Conservation (phyloP, 2,329 filamentous ascomycete genomes). For the Fonsecaea multimorphosa region DNA sequence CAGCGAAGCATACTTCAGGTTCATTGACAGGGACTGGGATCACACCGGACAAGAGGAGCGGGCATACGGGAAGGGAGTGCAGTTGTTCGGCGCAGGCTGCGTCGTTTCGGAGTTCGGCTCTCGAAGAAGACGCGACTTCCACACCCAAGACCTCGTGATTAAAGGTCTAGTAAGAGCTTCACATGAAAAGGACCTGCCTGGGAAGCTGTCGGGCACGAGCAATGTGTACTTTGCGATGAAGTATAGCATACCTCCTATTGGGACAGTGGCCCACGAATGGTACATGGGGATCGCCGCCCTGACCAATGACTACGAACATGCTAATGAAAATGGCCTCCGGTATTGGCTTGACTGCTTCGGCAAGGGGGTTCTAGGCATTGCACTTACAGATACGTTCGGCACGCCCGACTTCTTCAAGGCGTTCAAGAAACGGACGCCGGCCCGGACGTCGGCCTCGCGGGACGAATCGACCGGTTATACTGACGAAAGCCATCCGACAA, state of each 20-base stretch:
- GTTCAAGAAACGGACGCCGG: constrained; percentile 72
- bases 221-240: constrained; percentile 98
- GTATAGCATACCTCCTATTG: constrained; percentile 81
- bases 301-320: constrained; percentile 79
- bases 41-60: constrained; percentile 85
- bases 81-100: constrained; percentile 80
- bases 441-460: constrained; percentile 49
- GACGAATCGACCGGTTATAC: constrained; percentile 51
- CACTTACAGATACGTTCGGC: constrained; percentile 94
- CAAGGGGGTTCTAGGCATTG: constrained; percentile 80
- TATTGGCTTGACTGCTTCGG: constrained; percentile 95
- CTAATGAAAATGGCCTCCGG: constrained; percentile 81
- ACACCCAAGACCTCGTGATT: constrained; percentile 91
- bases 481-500: constrained; percentile 35
- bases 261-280: constrained; percentile 96
- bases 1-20: constrained; percentile 96
- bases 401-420: constrained; percentile 85
- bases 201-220: constrained; percentile 83
- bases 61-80: constrained; percentile 79
- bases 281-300: constrained; percentile 98
- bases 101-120: constrained; percentile 94
- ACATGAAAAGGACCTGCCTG: constrained; percentile 69
- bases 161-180: constrained; percentile 80
- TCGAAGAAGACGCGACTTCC: constrained; percentile 85
- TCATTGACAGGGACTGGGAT: constrained; percentile 91